Percentiles rank a stretch among this genome's conserved stretches.
Conservation (phyloP, 129 eudicot genomes). For the Flaveria bidentis region DNA sequence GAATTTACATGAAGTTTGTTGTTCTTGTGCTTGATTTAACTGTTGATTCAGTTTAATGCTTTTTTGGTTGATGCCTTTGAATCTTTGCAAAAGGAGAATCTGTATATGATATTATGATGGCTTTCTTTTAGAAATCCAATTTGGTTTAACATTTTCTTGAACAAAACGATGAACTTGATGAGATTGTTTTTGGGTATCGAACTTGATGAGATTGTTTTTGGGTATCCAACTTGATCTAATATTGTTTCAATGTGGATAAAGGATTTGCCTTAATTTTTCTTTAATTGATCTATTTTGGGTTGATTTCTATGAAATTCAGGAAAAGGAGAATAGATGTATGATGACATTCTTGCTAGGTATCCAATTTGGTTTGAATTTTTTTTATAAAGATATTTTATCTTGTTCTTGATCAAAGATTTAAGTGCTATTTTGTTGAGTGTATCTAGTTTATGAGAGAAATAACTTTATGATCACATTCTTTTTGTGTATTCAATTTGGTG, state of each 20-base stretch:
- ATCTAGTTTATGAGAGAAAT: not conserved
- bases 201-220: conserved; percentile 12
- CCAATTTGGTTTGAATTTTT: not conserved
- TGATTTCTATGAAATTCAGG: not conserved
- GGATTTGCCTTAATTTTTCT: not conserved
- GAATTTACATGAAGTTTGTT: not conserved
- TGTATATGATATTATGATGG: too few relatives aligned
- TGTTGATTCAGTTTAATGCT: not conserved
- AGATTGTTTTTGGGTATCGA: conserved; percentile 9
- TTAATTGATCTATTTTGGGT: not conserved
- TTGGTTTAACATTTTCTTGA: conserved; percentile 1
- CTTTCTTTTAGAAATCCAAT: not conserved
- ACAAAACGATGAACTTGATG: conserved; percentile 18
- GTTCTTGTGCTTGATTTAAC: not conserved
- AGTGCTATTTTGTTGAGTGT: not conserved
- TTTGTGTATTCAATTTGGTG: not conserved
- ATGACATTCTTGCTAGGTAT: not conserved
- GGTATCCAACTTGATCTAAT: conserved; percentile 5
- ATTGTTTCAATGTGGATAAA: not conserved
- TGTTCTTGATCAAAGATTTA: not conserved
- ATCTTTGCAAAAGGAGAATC: too few relatives aligned
- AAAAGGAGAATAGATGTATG: not conserved
- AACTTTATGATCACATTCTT: not conserved
- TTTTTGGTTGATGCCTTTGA: not conserved
- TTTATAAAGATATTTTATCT: not conserved